Evolutionary conservation across 768 basidiomycete genomes (phyloP).

Genomic region (Xerocomus brunneocitrinus): DNA sequence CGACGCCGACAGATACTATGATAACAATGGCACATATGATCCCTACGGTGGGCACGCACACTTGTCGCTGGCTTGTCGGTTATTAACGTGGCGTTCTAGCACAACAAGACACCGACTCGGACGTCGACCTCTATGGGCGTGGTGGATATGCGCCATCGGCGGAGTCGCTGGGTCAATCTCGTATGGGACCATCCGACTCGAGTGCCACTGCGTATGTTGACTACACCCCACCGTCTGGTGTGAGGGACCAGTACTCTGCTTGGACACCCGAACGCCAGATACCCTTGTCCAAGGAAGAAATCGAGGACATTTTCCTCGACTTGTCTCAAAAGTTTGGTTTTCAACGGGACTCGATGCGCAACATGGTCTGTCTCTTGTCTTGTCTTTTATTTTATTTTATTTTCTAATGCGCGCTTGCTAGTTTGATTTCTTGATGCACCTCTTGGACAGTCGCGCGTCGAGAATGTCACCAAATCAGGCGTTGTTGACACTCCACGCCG

Average conservation of each 20-base stretch:
- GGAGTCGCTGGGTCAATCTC: slow-evolving; percentile 66
- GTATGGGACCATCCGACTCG: slow-evolving; percentile 59
- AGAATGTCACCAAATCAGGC: slow-evolving; percentile 97
- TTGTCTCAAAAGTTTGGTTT: slow-evolving; percentile 99
- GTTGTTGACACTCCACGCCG: slow-evolving; percentile 90
- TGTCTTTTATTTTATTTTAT: slow-evolving; percentile 10
- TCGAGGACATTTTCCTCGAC: slow-evolving; percentile 97
- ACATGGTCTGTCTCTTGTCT: slow-evolving; percentile 61
- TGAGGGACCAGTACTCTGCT: slow-evolving; percentile 85
- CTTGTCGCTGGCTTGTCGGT: slow-evolving; percentile 8
- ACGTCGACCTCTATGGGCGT: slow-evolving; percentile 67
- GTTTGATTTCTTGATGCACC: slow-evolving; percentile 98
- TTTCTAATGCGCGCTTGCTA: slow-evolving; percentile 24
- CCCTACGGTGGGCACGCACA: slow-evolving; percentile 46
- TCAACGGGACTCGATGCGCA: slow-evolving; percentile 91
- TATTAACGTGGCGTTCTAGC: slow-evolving; percentile 36
- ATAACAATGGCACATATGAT: slow-evolving; percentile 59
- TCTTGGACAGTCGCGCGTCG: slow-evolving; percentile 93
- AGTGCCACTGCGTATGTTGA: slow-evolving; percentile 71
- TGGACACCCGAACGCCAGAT: slow-evolving; percentile 92
- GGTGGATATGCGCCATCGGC: slow-evolving; percentile 66
- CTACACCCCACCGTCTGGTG: slow-evolving; percentile 48
- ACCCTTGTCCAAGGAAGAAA: slow-evolving; percentile 98
- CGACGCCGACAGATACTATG: slow-evolving; percentile 52
- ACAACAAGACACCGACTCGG: slow-evolving; percentile 81